Conservation (phyloP, 2,329 filamentous ascomycete species). For the Penicillium brevicompactum region DNA sequence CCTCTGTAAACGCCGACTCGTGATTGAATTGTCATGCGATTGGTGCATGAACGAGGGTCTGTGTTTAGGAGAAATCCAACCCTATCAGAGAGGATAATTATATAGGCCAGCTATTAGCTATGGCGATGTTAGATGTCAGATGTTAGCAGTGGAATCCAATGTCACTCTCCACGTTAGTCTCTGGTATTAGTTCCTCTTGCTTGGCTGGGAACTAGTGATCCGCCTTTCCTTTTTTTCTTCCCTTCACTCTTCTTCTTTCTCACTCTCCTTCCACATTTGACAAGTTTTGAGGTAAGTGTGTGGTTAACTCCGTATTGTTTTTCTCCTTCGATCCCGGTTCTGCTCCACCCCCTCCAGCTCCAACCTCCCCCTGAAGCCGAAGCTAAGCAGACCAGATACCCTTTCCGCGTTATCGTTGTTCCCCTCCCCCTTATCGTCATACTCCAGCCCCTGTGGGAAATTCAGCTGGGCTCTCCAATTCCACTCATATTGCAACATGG, state of each 20-base stretch:
- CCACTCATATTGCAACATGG: constrained; percentile 50
- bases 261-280: background rate
- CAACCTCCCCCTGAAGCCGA: constrained; percentile 22
- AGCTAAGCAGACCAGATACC: constrained; percentile 8
- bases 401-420: constrained; percentile 6
- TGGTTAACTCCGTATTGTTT: background rate
- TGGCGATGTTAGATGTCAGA: background rate
- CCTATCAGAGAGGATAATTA: constrained; percentile 5
- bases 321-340: constrained; percentile 14
- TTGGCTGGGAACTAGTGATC: constrained; percentile 5
- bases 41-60: constrained; percentile 18
- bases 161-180: background rate
- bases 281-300: constrained; percentile 9
- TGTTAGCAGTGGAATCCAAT: background rate
- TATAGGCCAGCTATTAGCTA: background rate
- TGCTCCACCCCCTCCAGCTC: constrained; percentile 20
- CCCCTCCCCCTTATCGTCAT: background rate
- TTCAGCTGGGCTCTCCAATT: background rate
- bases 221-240: constrained; percentile 1
- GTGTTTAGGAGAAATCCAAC: background rate
- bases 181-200: background rate
- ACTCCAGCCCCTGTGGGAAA: constrained; percentile 3
- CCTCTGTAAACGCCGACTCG: constrained; percentile 10
- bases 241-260: background rate
- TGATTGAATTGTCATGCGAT: constrained; percentile 23